phyloP scores from a whole-genome alignment of 2,329 filamentous ascomycete genomes.

The Aspergillus tamarii region DNA sequence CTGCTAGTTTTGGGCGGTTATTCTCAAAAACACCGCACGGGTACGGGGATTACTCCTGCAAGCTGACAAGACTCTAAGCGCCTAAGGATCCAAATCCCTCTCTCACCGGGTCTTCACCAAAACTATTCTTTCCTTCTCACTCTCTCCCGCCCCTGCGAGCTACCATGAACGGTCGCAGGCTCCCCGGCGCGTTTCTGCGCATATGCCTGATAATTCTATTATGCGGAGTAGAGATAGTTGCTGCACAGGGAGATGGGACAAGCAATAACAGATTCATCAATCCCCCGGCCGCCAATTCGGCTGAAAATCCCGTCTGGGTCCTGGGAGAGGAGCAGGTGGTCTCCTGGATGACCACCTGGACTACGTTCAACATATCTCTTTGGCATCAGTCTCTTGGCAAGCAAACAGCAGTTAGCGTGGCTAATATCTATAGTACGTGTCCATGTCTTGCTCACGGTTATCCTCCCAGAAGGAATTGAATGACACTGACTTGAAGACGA shows the following conservation, averaged over 20 bases:
- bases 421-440: constrained; percentile 18
- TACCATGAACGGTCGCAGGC: background rate
- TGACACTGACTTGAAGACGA: constrained; percentile 10
- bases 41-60: background rate
- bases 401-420: constrained; percentile 11
- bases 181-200: background rate
- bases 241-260: background rate
- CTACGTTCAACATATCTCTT: constrained; percentile 19
- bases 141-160: background rate
- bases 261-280: background rate
- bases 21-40: too few species aligned
- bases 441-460: background rate
- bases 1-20: background rate
- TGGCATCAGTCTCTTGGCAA: constrained; percentile 20
- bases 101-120: background rate
- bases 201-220: background rate
- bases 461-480: background rate
- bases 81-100: background rate
- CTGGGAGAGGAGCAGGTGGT: constrained; percentile 10
- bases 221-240: background rate
- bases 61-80: background rate
- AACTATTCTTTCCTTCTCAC: background rate
- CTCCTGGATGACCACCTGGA: constrained; percentile 12
- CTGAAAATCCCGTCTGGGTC: constrained; percentile 11
- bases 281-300: constrained; percentile 8